These are phyloP conservation scores for barrel medic (Medicago truncatula) DNA, from an alignment of 306 rosid genomes.

Conservation along the genomic window DNA sequence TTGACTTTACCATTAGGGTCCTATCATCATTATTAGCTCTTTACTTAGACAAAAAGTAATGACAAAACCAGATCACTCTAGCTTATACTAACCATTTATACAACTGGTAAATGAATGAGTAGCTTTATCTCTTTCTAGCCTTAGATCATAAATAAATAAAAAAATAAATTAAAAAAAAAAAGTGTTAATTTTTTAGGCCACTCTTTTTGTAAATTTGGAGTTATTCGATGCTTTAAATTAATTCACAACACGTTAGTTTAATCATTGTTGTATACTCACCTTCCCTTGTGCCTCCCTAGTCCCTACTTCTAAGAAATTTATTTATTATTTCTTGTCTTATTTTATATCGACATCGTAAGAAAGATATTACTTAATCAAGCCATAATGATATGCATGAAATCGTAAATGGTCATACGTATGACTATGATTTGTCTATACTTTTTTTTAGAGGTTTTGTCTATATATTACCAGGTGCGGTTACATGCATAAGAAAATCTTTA, in stretches of 20 bases:
- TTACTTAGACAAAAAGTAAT: slow-evolving; percentile 56
- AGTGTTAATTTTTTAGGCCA: slow-evolving; percentile 21
- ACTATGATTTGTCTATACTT: neutral
- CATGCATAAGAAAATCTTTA: no score
- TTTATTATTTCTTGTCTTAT: neutral
- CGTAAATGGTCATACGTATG: neutral
- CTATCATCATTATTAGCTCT: slow-evolving; percentile 52
- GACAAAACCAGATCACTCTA: slow-evolving; percentile 49
- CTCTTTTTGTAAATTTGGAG: slow-evolving; percentile 41
- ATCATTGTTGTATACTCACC: slow-evolving; percentile 39
- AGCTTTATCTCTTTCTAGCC: slow-evolving; percentile 35
- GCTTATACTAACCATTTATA: slow-evolving; percentile 49
- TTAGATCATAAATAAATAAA: slow-evolving; percentile 5
- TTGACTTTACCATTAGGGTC: slow-evolving; percentile 54
- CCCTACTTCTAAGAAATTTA: slow-evolving; percentile 10
- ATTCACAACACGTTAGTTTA: slow-evolving; percentile 37
- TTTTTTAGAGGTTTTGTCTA: no score
- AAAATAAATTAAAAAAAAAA: neutral
- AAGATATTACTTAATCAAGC: neutral
- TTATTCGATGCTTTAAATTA: slow-evolving; percentile 31
- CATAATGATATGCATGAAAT: neutral
- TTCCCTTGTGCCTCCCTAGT: slow-evolving; percentile 32
- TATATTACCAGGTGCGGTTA: no score
- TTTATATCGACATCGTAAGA: neutral
- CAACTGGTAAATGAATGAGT: slow-evolving; percentile 39